Evolutionary conservation across 164 flowering plant species (phyloP), one percentile per base, ranked within the genome.

Genomic region (Euptelea pleiosperma): DNA sequence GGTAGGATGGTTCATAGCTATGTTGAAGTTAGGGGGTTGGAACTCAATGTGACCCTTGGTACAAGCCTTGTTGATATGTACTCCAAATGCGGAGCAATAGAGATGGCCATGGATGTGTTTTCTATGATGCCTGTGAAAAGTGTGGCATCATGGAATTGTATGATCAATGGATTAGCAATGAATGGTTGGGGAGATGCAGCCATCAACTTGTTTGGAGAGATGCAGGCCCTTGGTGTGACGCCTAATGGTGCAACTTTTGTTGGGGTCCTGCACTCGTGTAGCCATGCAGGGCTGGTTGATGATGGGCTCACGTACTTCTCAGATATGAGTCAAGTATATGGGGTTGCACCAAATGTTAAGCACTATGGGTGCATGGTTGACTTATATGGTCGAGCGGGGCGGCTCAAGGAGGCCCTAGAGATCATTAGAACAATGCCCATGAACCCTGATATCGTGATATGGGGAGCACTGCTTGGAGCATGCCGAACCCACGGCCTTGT

Each of bases 291-390:
- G 18, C 11, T 61, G 14, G 62, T 61, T 25, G 37, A 26, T 11
- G 52, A 31, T 24, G 71, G 61, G 33, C 1, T 22, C 6, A 16
- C 15, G 6, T 58, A 45, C 24, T 69, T 69, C 52, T 25, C 46
- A 2, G 30, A 25, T 31, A 55, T 70, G 73, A 47, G 37, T 14
- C 25, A 55, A 29, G 29, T 8, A 1, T 43, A 59, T 24, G 40
- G 50, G 7, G 28, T 70, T 12, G 26, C 0, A 7, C 69, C 73
- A 8, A 50, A 28, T 28, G 28, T 55, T 29, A 64, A 70, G 69
- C 73, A 70, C 39, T 64, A 54, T 16, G 69, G 68, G 12, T 69
- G 73, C 56, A 11, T 64, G 58, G 65, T 69, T 15, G 72, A 69
- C 37, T 47, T 64, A 3, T 55, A 53, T 37, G 47, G 68, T 19